These are phyloP conservation scores for Detonula confervacea DNA, from an alignment of 352 stramenopile species.

Conservation along the genomic window DNA sequence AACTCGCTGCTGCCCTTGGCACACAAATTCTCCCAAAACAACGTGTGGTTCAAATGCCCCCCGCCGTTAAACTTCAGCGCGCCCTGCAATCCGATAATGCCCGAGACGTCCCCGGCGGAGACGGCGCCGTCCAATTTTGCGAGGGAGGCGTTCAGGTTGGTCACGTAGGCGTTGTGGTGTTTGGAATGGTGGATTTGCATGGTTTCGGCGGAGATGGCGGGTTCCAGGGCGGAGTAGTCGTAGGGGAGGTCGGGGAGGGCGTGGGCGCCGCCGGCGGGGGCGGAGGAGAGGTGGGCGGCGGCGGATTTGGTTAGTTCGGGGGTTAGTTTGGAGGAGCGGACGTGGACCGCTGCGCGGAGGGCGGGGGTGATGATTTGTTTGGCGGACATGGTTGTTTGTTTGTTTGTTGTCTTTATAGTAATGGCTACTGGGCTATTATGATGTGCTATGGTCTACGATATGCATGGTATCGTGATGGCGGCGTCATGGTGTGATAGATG, in stretches of 20 bases:
- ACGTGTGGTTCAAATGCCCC: conserved; percentile 97
- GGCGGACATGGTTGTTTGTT: conserved; percentile 56
- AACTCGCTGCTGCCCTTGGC: conserved; percentile 39
- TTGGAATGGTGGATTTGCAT: conserved; percentile 95
- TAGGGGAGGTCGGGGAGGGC: conserved; percentile 77
- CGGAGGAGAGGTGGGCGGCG: conserved; percentile 70
- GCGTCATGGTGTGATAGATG: too few relatives aligned
- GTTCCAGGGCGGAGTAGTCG: conserved; percentile 80
- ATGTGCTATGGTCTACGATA: too few relatives aligned
- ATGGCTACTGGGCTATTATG: too few relatives aligned
- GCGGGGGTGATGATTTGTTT: conserved; percentile 67
- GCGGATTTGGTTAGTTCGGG: conserved; percentile 56
- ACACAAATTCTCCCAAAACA: conserved; percentile 98
- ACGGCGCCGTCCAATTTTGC: conserved; percentile 93
- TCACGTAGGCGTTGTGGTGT: conserved; percentile 96
- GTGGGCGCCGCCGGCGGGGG: conserved; percentile 53
- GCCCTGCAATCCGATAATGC: conserved; percentile 90
- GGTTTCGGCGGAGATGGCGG: conserved; percentile 81
- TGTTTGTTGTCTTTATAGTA: too few relatives aligned
- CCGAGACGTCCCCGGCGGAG: conserved; percentile 87
- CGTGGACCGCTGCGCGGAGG: conserved; percentile 70
- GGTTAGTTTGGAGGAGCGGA: conserved; percentile 74
- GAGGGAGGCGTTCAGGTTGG: conserved; percentile 93
- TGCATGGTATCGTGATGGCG: too few relatives aligned
- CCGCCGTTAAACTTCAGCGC: conserved; percentile 98